phyloP scores from a whole-genome alignment of 2,329 filamentous ascomycete species.

The Cryphonectria naterciae region DNA sequence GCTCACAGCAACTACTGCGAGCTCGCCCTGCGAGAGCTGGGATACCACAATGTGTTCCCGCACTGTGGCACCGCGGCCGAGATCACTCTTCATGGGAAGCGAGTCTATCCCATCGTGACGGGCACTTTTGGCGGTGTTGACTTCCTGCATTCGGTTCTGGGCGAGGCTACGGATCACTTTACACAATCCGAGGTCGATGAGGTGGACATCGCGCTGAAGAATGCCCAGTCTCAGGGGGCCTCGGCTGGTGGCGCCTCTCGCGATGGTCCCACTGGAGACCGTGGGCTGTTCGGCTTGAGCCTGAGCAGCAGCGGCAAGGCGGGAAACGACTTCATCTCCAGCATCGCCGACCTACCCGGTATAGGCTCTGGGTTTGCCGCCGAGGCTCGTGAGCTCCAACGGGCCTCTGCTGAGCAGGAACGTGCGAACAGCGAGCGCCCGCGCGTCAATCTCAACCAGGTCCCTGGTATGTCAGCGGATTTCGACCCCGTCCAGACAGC shows the following conservation, averaged over 20 bases:
- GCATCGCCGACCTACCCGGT: slow-evolving; percentile 76
- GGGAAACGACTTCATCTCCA: slow-evolving; percentile 66
- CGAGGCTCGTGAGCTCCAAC: slow-evolving; percentile 67
- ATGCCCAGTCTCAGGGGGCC: slow-evolving; percentile 54
- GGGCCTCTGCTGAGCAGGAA: slow-evolving; percentile 65
- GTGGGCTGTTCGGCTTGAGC: slow-evolving; percentile 40
- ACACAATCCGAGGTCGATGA: slow-evolving; percentile 85
- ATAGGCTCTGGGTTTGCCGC: slow-evolving; percentile 67
- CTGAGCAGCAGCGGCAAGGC: slow-evolving; percentile 40
- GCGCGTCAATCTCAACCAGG: slow-evolving; percentile 57
- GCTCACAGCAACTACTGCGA: slow-evolving; percentile 87
- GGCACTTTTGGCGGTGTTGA: slow-evolving; percentile 79
- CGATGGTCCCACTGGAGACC: slow-evolving; percentile 29
- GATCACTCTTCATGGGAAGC: slow-evolving; percentile 67
- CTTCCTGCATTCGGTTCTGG: slow-evolving; percentile 77
- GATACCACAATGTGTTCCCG: slow-evolving; percentile 69
- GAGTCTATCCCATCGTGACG: slow-evolving; percentile 76
- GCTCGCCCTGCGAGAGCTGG: slow-evolving; percentile 73
- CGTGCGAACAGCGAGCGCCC: slow-evolving; percentile 52
- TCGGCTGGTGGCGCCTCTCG: slow-evolving; percentile 37
- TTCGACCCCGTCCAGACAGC: slow-evolving; percentile 81
- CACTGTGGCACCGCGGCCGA: slow-evolving; percentile 71
- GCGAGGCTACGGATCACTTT: slow-evolving; percentile 82
- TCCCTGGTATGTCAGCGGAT: slow-evolving; percentile 74
- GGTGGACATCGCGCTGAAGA: slow-evolving; percentile 74